Evolutionary conservation across 2,329 filamentous ascomycete species (phyloP), one percentile per base, ranked within the genome.

Genomic region (Colletotrichum sp.): DNA sequence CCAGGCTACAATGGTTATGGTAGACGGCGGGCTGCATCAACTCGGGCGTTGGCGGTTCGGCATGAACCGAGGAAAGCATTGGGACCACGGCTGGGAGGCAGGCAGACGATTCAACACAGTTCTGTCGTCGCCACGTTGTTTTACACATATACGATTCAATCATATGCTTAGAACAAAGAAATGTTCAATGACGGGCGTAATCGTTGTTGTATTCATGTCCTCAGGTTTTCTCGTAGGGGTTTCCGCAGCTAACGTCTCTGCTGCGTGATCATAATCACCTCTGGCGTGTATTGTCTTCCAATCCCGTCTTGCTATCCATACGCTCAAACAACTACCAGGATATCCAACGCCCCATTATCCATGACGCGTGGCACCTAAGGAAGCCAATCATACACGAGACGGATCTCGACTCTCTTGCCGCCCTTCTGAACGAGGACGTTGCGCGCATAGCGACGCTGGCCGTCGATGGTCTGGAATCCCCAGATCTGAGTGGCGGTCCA

Each of bases 401-500:
- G 86, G 72, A 91, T 84, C 79, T 86, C 85, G 39, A 86, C 86
- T 78, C 86, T 86, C 85, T 90, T 81, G 4, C 79, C 80, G 25
- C 82, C 88, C 86, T 91, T 91, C 70, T 85, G 86, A 34, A 91
- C 85, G 2, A 91, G 83, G 9, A 92, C 83, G 78, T 91, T 89
- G 69, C 91, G 83, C 66, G 84, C 85, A 78, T 93, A 87, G 77
- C 88, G 84, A 77, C 91, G 83, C 86, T 88, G 85, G 15, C 88
- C 90, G 9, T 89, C 83, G 10, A 91, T 80, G 30, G 80, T 78
- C 87, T 92, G 87, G 82, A 93, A 93, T 2, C 91, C 91, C 91
- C 91, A 93, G 76, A 90, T 83, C 88, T 92, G 91, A 15, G 82
- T 84, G 8, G 89, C 91, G 27, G 85, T 86, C 91, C 91, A 93